These are phyloP conservation scores for Halophytophthora polymorphica DNA, from an alignment of 352 stramenopile genomes.

Conservation along the genomic window DNA sequence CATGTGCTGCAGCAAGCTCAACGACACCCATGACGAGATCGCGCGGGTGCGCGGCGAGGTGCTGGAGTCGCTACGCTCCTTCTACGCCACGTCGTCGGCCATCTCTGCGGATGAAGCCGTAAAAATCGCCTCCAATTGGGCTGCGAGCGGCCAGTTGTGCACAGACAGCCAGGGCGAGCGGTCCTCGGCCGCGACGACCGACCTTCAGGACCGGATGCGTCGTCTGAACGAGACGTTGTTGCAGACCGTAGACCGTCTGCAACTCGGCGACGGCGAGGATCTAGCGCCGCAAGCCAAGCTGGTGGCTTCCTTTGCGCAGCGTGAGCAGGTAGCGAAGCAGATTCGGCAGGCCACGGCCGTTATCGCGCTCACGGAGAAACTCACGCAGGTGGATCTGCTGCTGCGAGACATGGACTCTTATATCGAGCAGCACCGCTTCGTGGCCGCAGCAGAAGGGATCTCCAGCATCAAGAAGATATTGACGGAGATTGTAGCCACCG, in stretches of 20 bases:
- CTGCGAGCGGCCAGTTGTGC: slow-evolving; percentile 11
- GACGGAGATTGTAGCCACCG: slow-evolving; percentile 9
- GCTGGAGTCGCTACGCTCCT: slow-evolving; percentile 53
- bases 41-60: slow-evolving; percentile 48
- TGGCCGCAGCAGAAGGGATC: slow-evolving; percentile 39
- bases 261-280: slow-evolving; percentile 30
- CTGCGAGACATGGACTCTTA: slow-evolving; percentile 44
- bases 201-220: slow-evolving; percentile 49
- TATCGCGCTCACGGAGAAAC: slow-evolving; percentile 62
- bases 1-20: slow-evolving; percentile 42
- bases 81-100: slow-evolving; percentile 55
- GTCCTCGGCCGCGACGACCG: slow-evolving; percentile 17
- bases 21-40: slow-evolving; percentile 68
- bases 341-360: slow-evolving; percentile 62
- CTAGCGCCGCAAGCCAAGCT: slow-evolving; percentile 38
- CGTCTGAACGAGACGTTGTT: slow-evolving; percentile 41
- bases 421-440: slow-evolving; percentile 41
- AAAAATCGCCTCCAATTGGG: slow-evolving; percentile 54
- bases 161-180: slow-evolving; percentile 2
- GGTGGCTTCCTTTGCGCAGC: slow-evolving; percentile 52
- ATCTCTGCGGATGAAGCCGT: slow-evolving; percentile 66
- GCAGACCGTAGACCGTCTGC: slow-evolving; percentile 47
- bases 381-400: slow-evolving; percentile 56
- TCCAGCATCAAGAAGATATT: slow-evolving; percentile 39
- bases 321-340: slow-evolving; percentile 54